Evolutionary conservation across 768 basidiomycete species (phyloP).

Genomic region (Coprinellus micaceus): DNA sequence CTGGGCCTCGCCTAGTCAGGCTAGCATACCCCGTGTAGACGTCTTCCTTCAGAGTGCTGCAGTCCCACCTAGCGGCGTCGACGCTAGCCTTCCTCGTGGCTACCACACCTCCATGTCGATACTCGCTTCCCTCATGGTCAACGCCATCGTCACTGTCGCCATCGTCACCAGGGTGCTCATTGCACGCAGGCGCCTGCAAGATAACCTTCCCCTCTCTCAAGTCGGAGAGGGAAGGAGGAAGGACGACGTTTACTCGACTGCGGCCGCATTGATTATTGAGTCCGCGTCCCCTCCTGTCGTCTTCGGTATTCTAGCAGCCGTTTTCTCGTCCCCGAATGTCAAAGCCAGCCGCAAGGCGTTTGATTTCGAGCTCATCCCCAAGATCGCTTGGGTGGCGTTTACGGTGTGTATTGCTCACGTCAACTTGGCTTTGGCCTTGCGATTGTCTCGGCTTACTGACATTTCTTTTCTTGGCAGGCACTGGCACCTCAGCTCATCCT

Average conservation of each 20-base stretch:
- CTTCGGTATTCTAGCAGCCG: not conserved
- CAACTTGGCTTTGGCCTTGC: not conserved
- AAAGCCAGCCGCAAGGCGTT: not conserved
- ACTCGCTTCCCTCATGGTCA: not conserved
- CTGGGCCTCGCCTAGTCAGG: not conserved
- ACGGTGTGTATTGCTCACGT: not conserved
- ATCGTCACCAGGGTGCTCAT: not conserved
- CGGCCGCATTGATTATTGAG: not conserved
- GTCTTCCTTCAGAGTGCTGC: no score
- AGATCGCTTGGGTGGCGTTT: conserved; percentile 3
- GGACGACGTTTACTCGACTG: not conserved
- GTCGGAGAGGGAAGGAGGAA: not conserved
- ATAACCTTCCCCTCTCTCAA: not conserved
- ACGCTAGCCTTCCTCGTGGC: not conserved
- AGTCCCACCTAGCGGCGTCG: no score
- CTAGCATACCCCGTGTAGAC: not conserved
- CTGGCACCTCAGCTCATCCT: conserved; percentile 3
- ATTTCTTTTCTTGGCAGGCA: not conserved
- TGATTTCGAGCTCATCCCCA: conserved; percentile 3
- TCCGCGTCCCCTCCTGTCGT: not conserved
- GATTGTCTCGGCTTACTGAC: not conserved
- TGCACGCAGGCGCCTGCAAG: not conserved
- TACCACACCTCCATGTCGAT: not conserved
- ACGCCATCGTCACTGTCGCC: not conserved
- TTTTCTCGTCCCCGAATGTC: not conserved